phyloP scores from a whole-genome alignment of 805 yeast species.

The Kodamaea hsintzibuensis region DNA sequence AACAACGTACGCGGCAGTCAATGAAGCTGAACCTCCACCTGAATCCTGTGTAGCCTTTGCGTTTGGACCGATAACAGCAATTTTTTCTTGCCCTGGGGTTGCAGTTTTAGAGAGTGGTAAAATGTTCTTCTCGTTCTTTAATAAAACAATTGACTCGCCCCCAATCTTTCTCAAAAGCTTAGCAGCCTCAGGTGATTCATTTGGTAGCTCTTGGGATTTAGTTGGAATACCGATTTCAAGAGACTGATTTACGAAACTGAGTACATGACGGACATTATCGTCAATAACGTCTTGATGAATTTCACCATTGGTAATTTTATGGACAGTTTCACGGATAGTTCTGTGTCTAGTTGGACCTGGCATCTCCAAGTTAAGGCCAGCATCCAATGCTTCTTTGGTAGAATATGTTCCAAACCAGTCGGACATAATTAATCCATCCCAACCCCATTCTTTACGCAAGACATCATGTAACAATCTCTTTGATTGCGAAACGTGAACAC shows the following conservation, averaged over 20 bases:
- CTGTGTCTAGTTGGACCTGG: conserved; percentile 60
- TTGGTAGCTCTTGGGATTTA: conserved; percentile 35
- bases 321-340: conserved; percentile 40
- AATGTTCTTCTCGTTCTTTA: conserved; percentile 51
- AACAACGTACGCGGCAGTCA: conserved; percentile 47
- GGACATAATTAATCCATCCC: conserved; percentile 57
- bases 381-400: conserved; percentile 45
- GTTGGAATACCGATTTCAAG: conserved; percentile 41
- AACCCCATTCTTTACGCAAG: conserved; percentile 57
- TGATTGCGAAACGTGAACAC: conserved; percentile 54
- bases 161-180: conserved; percentile 22
- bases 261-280: conserved; percentile 48
- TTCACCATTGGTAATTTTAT: conserved; percentile 43
- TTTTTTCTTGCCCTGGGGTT: conserved; percentile 12
- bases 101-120: conserved; percentile 43
- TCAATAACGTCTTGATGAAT: conserved; percentile 44
- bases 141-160: conserved; percentile 52
- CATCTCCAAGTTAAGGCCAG: conserved; percentile 66
- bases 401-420: conserved; percentile 67
- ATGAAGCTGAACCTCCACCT: conserved; percentile 66
- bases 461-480: conserved; percentile 44
- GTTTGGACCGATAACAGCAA: conserved; percentile 62
- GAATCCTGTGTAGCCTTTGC: conserved; percentile 50
- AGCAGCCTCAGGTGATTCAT: conserved; percentile 38
- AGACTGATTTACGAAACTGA: conserved; percentile 48